Percentiles rank a stretch among this genome's conserved stretches.
Evolutionary conservation across 192 early-diverging fungal genomes (phyloP).

Genomic region (Backusella luteola): DNA sequence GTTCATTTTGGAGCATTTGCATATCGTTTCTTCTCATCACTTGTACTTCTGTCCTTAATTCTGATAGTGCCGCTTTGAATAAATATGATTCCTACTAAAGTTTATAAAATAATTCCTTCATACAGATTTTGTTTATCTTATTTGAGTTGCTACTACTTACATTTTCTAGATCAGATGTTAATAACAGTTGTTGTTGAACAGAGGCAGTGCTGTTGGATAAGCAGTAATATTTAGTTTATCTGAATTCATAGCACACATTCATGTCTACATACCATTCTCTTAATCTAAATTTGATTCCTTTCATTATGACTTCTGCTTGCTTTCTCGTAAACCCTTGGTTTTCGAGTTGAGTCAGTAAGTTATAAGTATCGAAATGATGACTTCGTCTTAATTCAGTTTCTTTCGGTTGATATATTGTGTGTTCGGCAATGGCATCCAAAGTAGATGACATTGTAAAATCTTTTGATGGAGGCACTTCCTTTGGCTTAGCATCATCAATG

Average conservation of each 20-base stretch:
- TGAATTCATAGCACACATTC: not conserved
- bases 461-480: not conserved
- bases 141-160: slow-evolving; percentile 29
- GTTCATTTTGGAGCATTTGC: slow-evolving; percentile 68
- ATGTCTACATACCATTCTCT: slow-evolving; percentile 50
- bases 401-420: not conserved
- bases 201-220: slow-evolving; percentile 38
- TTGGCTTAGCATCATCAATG: not conserved
- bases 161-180: slow-evolving; percentile 76
- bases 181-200: slow-evolving; percentile 33
- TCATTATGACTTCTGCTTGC: slow-evolving; percentile 78
- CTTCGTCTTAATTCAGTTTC: slow-evolving; percentile 12
- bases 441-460: slow-evolving; percentile 10
- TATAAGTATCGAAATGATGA: slow-evolving; percentile 79
- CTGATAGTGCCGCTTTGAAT: slow-evolving; percentile 79
- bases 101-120: not conserved
- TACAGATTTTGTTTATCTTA: not conserved
- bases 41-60: slow-evolving; percentile 76
- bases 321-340: slow-evolving; percentile 62
- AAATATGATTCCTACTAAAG: slow-evolving; percentile 65
- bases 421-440: slow-evolving; percentile 8
- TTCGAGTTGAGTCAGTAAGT: slow-evolving; percentile 63
- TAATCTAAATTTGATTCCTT: slow-evolving; percentile 67
- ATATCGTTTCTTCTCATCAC: slow-evolving; percentile 77
- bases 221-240: not conserved